Percentiles rank a stretch among this genome's conserved stretches.
These are phyloP conservation scores for Nicotiana tabacum DNA, from an alignment of 257 asterid species.

Conservation along the genomic window DNA sequence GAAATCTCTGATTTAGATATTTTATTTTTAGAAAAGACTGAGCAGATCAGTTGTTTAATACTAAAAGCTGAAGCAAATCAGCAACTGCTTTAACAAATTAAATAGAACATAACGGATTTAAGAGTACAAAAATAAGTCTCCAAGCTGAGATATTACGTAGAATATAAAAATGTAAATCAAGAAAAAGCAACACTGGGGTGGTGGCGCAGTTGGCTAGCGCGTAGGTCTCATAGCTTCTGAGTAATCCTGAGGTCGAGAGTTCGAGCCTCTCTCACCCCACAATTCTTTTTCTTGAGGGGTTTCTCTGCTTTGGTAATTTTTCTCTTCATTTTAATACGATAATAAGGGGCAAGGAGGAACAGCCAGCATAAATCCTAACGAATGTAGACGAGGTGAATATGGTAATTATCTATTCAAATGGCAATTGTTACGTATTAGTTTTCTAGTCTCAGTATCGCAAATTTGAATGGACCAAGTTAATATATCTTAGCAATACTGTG, in stretches of 20 bases:
- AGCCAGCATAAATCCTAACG: neutral
- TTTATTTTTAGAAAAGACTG: too few relatives aligned
- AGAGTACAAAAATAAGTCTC: too few relatives aligned
- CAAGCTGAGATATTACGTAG: too few relatives aligned
- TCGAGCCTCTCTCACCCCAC: slow-evolving; percentile 90
- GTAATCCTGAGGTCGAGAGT: slow-evolving; percentile 91
- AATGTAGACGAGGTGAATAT: neutral
- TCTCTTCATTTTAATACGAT: neutral
- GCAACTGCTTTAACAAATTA: too few relatives aligned
- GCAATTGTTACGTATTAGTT: neutral
- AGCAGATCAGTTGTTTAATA: too few relatives aligned
- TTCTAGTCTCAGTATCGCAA: too few relatives aligned
- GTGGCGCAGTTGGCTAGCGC: slow-evolving; percentile 99
- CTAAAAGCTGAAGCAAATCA: too few relatives aligned
- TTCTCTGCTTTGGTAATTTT: neutral
- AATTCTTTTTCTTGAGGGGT: neutral
- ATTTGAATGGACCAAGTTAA: too few relatives aligned
- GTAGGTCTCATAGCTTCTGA: slow-evolving; percentile 93
- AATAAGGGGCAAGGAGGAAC: neutral
- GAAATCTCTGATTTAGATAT: too few relatives aligned
- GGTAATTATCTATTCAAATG: neutral
- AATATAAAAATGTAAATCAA: too few relatives aligned
- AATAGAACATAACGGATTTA: too few relatives aligned
- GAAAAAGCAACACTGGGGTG: slow-evolving; percentile 38
- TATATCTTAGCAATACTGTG: neutral